Evolutionary conservation across 345 rosid species (phyloP).

Genomic region (Populus euphratica): DNA sequence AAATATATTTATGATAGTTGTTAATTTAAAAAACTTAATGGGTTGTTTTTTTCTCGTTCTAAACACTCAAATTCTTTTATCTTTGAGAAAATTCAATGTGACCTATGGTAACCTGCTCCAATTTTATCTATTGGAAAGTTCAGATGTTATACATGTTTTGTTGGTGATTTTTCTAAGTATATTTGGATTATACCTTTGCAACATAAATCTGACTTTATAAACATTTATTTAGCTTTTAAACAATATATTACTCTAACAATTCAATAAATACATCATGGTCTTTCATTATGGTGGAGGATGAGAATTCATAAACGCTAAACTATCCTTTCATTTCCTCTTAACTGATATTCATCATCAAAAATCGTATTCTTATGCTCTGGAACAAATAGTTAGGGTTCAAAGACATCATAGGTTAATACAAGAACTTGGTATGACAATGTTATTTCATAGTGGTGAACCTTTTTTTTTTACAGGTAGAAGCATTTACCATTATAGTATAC

Average conservation of each 20-base stretch:
- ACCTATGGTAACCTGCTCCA: slow-evolving; percentile 5
- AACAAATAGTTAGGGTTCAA: slow-evolving; percentile 8
- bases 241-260: slow-evolving; percentile 3
- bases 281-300: not conserved
- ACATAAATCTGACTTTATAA: slow-evolving; percentile 6
- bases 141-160: too few relatives aligned
- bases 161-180: not conserved
- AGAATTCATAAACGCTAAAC: not conserved
- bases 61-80: too few relatives aligned
- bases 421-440: slow-evolving; percentile 10
- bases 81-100: slow-evolving; percentile 16
- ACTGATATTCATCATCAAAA: not conserved
- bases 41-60: not conserved
- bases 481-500: not conserved
- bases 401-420: not conserved
- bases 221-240: slow-evolving; percentile 2
- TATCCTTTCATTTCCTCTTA: not conserved
- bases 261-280: not conserved
- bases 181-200: slow-evolving; percentile 4
- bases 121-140: not conserved
- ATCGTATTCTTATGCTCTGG: not conserved
- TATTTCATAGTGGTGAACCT: slow-evolving; percentile 3
- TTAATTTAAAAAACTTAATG: slow-evolving; percentile 5
- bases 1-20: slow-evolving; percentile 14
- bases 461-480: not conserved